Conservation (phyloP, 345 rosid genomes). For the Garcia nutans region DNA sequence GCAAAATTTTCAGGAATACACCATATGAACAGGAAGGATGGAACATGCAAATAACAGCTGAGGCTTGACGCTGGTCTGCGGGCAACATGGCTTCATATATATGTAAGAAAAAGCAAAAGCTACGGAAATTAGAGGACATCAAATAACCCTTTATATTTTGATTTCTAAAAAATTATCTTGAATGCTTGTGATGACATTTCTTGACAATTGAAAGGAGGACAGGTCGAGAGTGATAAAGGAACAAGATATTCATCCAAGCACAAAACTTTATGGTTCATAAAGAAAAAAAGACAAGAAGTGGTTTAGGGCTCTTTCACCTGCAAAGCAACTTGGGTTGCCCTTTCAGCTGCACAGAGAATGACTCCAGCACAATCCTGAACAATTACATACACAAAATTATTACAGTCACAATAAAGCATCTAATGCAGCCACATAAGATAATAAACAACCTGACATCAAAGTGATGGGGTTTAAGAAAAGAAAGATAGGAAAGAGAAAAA, state of each 20-base stretch:
- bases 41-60: background rate
- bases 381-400: constrained; percentile 10
- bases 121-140: too few relatives aligned
- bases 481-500: background rate
- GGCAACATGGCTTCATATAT: background rate
- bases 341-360: constrained; percentile 89
- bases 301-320: constrained; percentile 53
- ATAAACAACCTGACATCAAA: background rate
- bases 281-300: background rate
- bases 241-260: background rate
- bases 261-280: background rate
- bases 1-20: background rate
- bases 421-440: background rate
- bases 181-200: background rate
- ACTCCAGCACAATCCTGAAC: constrained; percentile 92
- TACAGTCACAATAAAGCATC: background rate
- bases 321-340: constrained; percentile 93
- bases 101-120: too few relatives aligned
- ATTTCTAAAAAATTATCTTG: background rate
- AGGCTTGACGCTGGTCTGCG: background rate
- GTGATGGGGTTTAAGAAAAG: background rate
- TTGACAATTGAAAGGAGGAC: background rate
- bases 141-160: background rate
- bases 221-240: background rate
- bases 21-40: background rate